These are phyloP conservation scores for Pseudogymnoascus sp. DNA, from an alignment of 2,329 filamentous ascomycete genomes.

Conservation along the genomic window DNA sequence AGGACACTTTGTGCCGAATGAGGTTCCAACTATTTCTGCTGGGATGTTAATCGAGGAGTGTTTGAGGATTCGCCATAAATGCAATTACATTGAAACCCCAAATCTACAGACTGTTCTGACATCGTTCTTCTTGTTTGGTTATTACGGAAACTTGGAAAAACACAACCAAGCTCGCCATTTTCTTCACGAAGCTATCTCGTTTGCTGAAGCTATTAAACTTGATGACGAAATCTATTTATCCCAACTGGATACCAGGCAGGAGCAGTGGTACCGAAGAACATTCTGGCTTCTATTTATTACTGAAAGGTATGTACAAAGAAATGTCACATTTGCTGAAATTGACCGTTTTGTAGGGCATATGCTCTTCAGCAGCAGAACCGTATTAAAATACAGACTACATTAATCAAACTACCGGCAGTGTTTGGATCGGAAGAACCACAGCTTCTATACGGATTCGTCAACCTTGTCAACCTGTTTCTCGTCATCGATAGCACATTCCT, in stretches of 20 bases:
- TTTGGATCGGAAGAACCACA: conserved; percentile 1
- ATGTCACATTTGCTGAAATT: not conserved
- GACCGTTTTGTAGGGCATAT: not conserved
- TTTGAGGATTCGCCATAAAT: conserved; percentile 21
- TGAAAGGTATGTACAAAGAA: conserved; percentile 14
- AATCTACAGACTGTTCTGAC: conserved; percentile 26
- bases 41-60: conserved; percentile 25
- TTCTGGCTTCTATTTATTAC: conserved; percentile 28
- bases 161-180: conserved; percentile 31
- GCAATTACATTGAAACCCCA: conserved; percentile 22
- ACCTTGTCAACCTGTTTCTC: conserved; percentile 2
- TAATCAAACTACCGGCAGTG: not conserved
- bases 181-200: conserved; percentile 26
- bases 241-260: not conserved
- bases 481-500: conserved; percentile 2
- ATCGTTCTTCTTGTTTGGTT: conserved; percentile 29
- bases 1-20: conserved; percentile 1
- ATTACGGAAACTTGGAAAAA: conserved; percentile 26
- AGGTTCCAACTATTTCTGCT: conserved; percentile 1
- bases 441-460: not conserved
- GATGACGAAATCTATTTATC: conserved; percentile 22
- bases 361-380: conserved; percentile 5
- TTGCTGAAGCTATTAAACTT: conserved; percentile 24
- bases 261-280: conserved; percentile 23
- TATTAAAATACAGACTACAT: not conserved